Evolutionary conservation across 2,329 filamentous ascomycete species (phyloP).

Genomic region (Aureobasidium sp.): DNA sequence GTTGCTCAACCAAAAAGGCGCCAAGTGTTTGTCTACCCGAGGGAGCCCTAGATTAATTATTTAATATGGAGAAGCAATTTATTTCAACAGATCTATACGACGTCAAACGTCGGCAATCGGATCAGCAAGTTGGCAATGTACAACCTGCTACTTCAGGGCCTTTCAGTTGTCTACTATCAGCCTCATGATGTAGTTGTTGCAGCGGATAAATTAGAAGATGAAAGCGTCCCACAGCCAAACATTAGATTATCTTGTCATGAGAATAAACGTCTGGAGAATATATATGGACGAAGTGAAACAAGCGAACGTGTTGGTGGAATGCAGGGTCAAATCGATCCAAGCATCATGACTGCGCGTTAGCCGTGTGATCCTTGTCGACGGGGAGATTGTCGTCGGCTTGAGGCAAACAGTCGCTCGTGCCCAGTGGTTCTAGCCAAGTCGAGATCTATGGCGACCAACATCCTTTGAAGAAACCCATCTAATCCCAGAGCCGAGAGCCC

Average conservation of each 20-base stretch:
- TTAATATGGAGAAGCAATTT: not conserved
- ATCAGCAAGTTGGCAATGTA: not conserved
- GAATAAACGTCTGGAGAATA: not conserved
- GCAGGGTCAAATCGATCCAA: not conserved
- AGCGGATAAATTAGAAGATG: not conserved
- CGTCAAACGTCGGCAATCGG: not conserved
- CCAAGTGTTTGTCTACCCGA: not conserved
- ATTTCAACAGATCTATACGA: not conserved
- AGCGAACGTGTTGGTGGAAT: not conserved
- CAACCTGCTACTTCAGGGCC: not conserved
- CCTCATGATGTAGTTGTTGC: too few species aligned
- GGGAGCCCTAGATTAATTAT: too few species aligned
- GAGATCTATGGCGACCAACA: slow-evolving; percentile 44
- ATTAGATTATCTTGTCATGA: not conserved
- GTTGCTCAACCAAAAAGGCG: not conserved
- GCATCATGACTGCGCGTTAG: not conserved
- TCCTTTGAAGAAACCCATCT: slow-evolving; percentile 40
- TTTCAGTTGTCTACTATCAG: not conserved
- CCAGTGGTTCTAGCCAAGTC: slow-evolving; percentile 21
- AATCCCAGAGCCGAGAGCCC: slow-evolving; percentile 36
- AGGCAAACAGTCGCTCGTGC: not conserved
- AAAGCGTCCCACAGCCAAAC: not conserved
- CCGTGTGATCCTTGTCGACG: not conserved
- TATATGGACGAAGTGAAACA: slow-evolving; percentile 3
- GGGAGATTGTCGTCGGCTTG: not conserved